These are phyloP conservation scores for Prorocentrum cordatum DNA, from an alignment of 169 alveolate species.

Conservation along the genomic window DNA sequence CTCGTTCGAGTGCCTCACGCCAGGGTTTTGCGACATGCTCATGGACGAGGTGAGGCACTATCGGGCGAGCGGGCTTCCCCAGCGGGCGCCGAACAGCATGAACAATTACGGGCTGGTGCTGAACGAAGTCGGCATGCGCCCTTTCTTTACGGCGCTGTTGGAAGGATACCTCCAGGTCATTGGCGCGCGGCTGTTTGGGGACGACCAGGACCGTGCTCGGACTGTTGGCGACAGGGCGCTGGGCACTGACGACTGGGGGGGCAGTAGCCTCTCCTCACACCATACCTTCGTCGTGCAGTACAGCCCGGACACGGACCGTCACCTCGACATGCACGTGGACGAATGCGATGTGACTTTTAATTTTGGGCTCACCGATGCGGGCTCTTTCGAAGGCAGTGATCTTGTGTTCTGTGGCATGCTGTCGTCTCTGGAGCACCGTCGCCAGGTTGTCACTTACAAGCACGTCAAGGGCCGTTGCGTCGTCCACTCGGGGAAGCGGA, in stretches of 20 bases:
- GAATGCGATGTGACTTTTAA: conserved; percentile 40
- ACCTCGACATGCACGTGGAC: conserved; percentile 51
- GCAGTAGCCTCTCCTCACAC: conserved; percentile 6
- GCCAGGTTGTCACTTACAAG: conserved; percentile 3
- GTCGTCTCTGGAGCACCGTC: conserved; percentile 4
- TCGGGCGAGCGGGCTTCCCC: background rate
- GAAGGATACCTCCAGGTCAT: conserved; percentile 12
- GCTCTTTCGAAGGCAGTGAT: background rate
- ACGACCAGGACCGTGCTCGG: background rate
- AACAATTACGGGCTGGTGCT: conserved; percentile 49
- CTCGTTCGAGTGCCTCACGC: background rate
- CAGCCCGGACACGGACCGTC: conserved; percentile 8
- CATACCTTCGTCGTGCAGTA: conserved; percentile 59
- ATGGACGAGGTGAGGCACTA: conserved; percentile 8
- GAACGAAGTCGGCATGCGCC: conserved; percentile 50
- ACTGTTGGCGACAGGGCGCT: background rate
- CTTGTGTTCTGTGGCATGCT: conserved; percentile 22
- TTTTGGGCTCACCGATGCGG: conserved; percentile 28
- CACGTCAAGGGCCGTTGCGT: conserved; percentile 24
- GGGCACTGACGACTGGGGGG: conserved; percentile 17
- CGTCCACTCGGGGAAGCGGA: conserved; percentile 35
- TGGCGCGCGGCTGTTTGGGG: conserved; percentile 18
- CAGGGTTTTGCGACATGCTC: background rate
- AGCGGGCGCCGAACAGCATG: conserved; percentile 67
- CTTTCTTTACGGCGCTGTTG: conserved; percentile 13